A percentile compares a stretch with the other conserved stretches of the same genome.
Conservation (phyloP, 169 alveolate genomes). For the Plasmodium ovale region DNA sequence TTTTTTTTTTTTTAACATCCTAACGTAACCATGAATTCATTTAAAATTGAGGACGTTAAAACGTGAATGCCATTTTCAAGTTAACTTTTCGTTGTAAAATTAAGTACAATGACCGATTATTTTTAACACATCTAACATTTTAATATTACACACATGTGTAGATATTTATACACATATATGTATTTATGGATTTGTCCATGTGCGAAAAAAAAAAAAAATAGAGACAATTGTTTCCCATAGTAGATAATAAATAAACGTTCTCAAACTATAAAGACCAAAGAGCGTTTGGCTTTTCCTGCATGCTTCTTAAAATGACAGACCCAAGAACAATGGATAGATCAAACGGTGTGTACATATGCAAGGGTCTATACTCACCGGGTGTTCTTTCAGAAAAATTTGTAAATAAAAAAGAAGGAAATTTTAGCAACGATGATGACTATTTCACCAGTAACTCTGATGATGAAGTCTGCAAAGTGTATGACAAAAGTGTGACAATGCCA, state of each 20-base stretch:
- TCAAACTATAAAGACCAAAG: background rate
- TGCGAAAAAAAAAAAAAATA: constrained; percentile 4
- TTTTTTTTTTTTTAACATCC: constrained; percentile 5
- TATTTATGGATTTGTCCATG: constrained; percentile 8
- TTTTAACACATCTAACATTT: constrained; percentile 37
- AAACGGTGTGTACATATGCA: constrained; percentile 8
- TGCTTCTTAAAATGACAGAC: constrained; percentile 12
- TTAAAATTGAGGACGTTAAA: constrained; percentile 23
- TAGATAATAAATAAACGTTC: constrained; percentile 1
- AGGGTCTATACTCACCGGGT: background rate
- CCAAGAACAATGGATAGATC: constrained; percentile 26
- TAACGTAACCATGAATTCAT: constrained; percentile 35
- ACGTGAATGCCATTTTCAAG: constrained; percentile 22
- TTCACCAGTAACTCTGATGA: background rate
- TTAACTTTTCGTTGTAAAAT: constrained; percentile 23
- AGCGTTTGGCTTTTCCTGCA: background rate
- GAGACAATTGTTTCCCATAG: constrained; percentile 33
- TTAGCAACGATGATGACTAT: background rate
- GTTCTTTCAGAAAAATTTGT: background rate
- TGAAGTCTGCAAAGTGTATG: constrained; percentile 12
- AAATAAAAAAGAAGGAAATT: constrained; percentile 9
- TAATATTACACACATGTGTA: constrained; percentile 9
- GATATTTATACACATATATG: constrained; percentile 22
- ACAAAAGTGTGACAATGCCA: constrained; percentile 62
- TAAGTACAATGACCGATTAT: constrained; percentile 20